phyloP scores from a whole-genome alignment of 345 rosid species.

The Ricinus communis region DNA sequence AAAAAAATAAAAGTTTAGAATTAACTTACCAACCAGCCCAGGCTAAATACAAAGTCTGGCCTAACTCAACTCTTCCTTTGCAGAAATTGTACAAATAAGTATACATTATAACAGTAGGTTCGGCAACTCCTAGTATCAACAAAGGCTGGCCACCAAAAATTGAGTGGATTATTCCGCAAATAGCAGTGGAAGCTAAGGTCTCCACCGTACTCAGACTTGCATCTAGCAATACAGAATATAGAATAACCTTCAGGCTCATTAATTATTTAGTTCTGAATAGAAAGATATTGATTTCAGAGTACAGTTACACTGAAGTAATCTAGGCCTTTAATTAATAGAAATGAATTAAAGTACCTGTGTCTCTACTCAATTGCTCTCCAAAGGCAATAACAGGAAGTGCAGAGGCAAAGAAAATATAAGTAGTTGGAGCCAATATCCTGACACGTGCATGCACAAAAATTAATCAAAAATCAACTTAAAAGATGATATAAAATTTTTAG shows the following conservation, averaged over 20 bases:
- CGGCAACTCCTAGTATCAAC: slow-evolving; percentile 83
- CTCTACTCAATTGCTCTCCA: slow-evolving; percentile 80
- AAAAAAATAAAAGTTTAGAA: neutral
- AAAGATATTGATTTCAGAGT: neutral
- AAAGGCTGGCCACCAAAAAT: slow-evolving; percentile 85
- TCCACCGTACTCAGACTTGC: slow-evolving; percentile 77
- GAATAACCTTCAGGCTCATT: slow-evolving; percentile 8
- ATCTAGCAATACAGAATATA: slow-evolving; percentile 34
- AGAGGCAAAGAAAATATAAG: slow-evolving; percentile 80
- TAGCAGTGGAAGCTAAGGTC: slow-evolving; percentile 72
- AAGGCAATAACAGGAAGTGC: slow-evolving; percentile 88
- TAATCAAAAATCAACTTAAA: neutral
- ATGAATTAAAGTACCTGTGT: slow-evolving; percentile 53
- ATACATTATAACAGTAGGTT: slow-evolving; percentile 87
- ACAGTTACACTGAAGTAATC: neutral
- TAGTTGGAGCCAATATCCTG: slow-evolving; percentile 74
- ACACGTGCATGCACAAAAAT: neutral
- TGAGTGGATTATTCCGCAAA: slow-evolving; percentile 78
- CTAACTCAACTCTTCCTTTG: slow-evolving; percentile 52
- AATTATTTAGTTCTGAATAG: too few relatives aligned
- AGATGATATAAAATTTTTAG: too few relatives aligned
- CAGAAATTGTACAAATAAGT: slow-evolving; percentile 73
- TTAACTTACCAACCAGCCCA: slow-evolving; percentile 76
- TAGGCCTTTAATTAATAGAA: too few relatives aligned
- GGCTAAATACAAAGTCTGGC: slow-evolving; percentile 59